Conservation (phyloP, 140 eudicot species). For the Bidens hawaiensis region DNA sequence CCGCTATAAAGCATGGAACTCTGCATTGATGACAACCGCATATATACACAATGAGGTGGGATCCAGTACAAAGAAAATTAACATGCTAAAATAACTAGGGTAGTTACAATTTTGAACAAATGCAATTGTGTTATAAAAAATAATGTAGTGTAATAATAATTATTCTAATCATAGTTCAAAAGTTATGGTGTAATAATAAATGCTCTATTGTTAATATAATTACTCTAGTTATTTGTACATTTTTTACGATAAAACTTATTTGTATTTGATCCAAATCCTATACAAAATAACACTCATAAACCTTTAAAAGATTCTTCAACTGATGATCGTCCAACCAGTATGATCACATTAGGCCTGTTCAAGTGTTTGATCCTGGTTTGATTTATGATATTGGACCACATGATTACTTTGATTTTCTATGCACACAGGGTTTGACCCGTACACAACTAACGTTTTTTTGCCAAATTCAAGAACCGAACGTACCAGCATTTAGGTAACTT, state of each 20-base stretch:
- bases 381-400: conserved; percentile 76
- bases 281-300: conserved; percentile 32
- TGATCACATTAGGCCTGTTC: conserved; percentile 60
- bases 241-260: no score
- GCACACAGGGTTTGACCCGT: conserved; percentile 60
- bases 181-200: no score
- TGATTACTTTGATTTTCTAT: conserved; percentile 76
- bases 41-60: no score
- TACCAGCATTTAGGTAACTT: conserved; percentile 64
- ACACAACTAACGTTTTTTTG: conserved; percentile 56
- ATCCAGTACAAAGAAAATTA: no score
- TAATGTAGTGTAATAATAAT: no score
- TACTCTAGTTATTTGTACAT: no score
- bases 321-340: conserved; percentile 40
- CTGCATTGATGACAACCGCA: conserved; percentile 92
- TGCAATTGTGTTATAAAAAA: no score
- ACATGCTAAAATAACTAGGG: no score
- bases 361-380: conserved; percentile 80
- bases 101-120: no score
- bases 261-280: no score
- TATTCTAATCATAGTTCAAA: no score
- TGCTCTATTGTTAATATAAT: no score
- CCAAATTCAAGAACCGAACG: conserved; percentile 50
- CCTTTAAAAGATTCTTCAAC: conserved; percentile 39
- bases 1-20: conserved; percentile 88